These are phyloP conservation scores for Trametes maxima DNA, from an alignment of 768 basidiomycete species.

Conservation along the genomic window DNA sequence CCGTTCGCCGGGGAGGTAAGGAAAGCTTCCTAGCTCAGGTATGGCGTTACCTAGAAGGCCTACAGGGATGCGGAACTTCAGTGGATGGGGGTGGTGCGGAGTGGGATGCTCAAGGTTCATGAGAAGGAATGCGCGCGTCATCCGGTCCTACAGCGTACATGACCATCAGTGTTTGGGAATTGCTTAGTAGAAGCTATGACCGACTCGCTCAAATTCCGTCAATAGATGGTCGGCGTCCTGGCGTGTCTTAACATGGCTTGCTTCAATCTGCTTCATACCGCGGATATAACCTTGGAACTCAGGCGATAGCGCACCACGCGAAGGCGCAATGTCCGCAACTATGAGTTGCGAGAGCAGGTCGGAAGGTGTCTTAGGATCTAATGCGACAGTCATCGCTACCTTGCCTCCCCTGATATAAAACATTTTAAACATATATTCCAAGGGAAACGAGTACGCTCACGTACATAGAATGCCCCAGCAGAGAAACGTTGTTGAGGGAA, in stretches of 20 bases:
- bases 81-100: conserved; percentile 35
- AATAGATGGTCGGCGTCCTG: conserved; percentile 73
- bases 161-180: background rate
- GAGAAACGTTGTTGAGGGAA: conserved; percentile 59
- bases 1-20: conserved; percentile 59
- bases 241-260: conserved; percentile 55
- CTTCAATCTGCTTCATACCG: conserved; percentile 76
- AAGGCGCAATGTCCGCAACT: conserved; percentile 82
- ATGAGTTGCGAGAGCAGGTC: conserved; percentile 58
- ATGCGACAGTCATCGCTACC: conserved; percentile 72
- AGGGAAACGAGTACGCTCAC: conserved; percentile 30
- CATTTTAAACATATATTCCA: background rate
- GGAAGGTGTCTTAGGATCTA: conserved; percentile 45
- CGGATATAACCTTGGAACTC: conserved; percentile 71
- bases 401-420: conserved; percentile 75
- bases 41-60: conserved; percentile 63
- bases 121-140: conserved; percentile 79
- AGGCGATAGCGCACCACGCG: conserved; percentile 52
- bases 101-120: conserved; percentile 67
- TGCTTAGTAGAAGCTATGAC: conserved; percentile 18
- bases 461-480: conserved; percentile 91
- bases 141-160: conserved; percentile 54
- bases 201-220: conserved; percentile 61
- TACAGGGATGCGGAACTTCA: conserved; percentile 78
- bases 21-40: conserved; percentile 76